Evolutionary conservation across 768 basidiomycete species (phyloP), one percentile per base, ranked within the genome.

Genomic region (Sutorius australiensis): DNA sequence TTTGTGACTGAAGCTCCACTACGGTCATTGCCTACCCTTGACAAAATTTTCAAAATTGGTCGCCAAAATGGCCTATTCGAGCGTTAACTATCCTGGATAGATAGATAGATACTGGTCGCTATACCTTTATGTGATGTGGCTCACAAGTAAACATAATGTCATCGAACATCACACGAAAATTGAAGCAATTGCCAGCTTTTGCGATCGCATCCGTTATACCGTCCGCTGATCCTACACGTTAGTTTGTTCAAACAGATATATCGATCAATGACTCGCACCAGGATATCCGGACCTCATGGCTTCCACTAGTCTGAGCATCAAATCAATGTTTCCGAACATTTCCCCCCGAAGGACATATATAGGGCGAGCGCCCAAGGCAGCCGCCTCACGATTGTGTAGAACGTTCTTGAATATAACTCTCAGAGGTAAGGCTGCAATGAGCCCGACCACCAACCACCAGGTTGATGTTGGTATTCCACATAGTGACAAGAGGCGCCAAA

Each of bases 41-140:
- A 76, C 76, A 53, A 78, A 84, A 59, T 79, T 83, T 10, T 73
- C 69, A 53, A 85, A 84, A 52, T 84, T 77, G 0, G 80, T 80
- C 0, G 81, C 73, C 3, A 85, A 66, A 16, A 83, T 80, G 3
- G 73, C 61, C 63, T 69, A 40, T 27, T 34, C 12, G 11, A 39
- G 34, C 2, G 13, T 59, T 27, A 53, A 51, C 14, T 2, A 41
- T 43, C 6, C 6, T 3, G 17, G 16, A 6, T 0, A 12, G 37
- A 17, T 0, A 12, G 33, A 17, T 5, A 8, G 3, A 21, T 14
- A 14, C 32, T 11, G 9, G 9, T 12, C 21, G 1, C 16, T 13
- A 6, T 6, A 68, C 68, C 57, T 85, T 82, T 63, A 84, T 76
- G 47, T 84, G 76, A 32, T 80, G 76, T 1, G 82, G 83, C 19